Evolutionary conservation across 805 yeast genomes (phyloP), one percentile per base, ranked within the genome.

Genomic region (Suhomyces faveliae): DNA sequence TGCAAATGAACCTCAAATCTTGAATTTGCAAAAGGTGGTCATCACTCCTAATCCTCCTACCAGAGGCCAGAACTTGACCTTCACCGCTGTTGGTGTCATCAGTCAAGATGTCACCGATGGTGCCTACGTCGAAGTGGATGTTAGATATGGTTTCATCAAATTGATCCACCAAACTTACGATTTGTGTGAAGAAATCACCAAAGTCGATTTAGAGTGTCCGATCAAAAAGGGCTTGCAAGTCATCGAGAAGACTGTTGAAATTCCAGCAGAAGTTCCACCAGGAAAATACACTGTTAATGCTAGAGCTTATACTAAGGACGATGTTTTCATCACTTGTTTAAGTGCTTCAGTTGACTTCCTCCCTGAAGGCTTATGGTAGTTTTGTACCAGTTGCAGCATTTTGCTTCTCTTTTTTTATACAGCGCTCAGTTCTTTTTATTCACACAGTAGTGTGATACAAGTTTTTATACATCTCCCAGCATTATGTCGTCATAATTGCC

Each of bases 241-340:
- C 45, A 70, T 94, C 46, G 64, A 77, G 21, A 90, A 90, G 66
- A 68, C 73, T 40, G 95, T 94, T 21, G 91, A 84, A 59, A 81
- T 94, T 48, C 99, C 99, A 13, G 74, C 77, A 12, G 94, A 89
- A 65, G 96, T 92, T 25, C 99, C 99, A 50, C 97, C 98, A 19
- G 99, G 99, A 35, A 85, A 80, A 62, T 94, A 94, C 71, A 72
- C 80, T 24, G 96, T 92, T 22, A 73, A 77, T 45, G 98, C 97
- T 15, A 82, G 92, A 61, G 99, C 98, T 2, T 94, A 80, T 73
- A 89, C 96, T 35, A 81, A 73, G 37, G 89, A 87, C 46, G 97
- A 89, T 60, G 85, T 79, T 33, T 78, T 87, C 53, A 82, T 94
- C 53, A 82, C 96, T 20, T 94, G 99, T 67, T 72, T 94, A 57